Percentiles rank a stretch among this genome's conserved stretches.
These are phyloP conservation scores for Mikania micrantha DNA, from an alignment of 129 eudicot genomes.

Conservation along the genomic window DNA sequence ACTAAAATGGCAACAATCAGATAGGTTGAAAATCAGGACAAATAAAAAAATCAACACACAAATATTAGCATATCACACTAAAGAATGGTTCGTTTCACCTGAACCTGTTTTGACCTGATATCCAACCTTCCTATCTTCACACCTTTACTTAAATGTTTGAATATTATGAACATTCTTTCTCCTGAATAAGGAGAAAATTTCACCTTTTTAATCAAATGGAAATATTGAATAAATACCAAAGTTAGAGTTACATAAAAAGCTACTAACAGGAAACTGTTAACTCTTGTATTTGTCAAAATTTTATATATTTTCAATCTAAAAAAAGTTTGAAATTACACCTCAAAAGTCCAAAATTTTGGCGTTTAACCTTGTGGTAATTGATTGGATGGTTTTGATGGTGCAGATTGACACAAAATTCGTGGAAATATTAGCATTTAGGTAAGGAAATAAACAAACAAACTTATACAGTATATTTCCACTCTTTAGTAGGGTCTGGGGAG, in stretches of 20 bases:
- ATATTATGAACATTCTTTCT: neutral
- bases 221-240: neutral
- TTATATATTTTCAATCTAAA: neutral
- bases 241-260: neutral
- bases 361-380: neutral
- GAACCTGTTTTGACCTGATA: neutral
- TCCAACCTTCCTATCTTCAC: neutral
- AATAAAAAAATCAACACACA: neutral
- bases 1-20: neutral
- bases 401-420: slow-evolving; percentile 68
- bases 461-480: too few relatives aligned
- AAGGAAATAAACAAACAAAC: too few relatives aligned
- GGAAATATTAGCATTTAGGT: slow-evolving; percentile 64
- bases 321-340: neutral
- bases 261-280: neutral
- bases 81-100: neutral
- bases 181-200: neutral
- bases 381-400: slow-evolving; percentile 20
- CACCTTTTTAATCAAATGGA: neutral
- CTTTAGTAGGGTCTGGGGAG: too few relatives aligned
- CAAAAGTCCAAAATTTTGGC: neutral
- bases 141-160: neutral
- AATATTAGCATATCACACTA: neutral
- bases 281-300: neutral
- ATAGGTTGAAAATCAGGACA: neutral